A percentile compares a stretch with the other conserved stretches of the same genome.
These are phyloP conservation scores for Fusarium falciforme DNA, from an alignment of 2,329 filamentous ascomycete species.

Conservation along the genomic window DNA sequence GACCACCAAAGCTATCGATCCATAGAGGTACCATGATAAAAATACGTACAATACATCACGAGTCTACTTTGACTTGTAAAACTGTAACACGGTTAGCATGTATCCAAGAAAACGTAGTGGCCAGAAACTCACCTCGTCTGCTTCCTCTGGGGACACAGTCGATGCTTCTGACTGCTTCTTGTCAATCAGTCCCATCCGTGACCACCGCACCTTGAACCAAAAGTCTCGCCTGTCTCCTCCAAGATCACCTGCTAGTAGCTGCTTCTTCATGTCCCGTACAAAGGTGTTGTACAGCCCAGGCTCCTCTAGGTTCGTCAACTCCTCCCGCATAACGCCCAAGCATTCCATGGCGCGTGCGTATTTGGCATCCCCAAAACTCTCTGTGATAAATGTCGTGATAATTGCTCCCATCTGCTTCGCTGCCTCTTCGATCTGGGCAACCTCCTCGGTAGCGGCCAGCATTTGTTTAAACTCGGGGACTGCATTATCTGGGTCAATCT, in stretches of 20 bases:
- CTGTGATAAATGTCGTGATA: constrained; percentile 74
- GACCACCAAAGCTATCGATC: neutral
- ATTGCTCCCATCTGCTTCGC: constrained; percentile 80
- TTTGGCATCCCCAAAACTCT: constrained; percentile 79
- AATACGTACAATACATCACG: constrained; percentile 7
- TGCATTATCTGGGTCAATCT: constrained; percentile 75
- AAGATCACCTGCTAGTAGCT: constrained; percentile 75
- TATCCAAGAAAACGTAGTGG: neutral
- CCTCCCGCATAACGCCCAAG: constrained; percentile 80
- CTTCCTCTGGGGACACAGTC: constrained; percentile 76
- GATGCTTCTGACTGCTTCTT: constrained; percentile 71
- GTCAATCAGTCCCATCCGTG: constrained; percentile 79
- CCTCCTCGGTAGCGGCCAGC: constrained; percentile 69
- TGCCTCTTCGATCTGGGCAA: constrained; percentile 73
- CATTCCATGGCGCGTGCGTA: constrained; percentile 82
- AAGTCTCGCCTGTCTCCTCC: constrained; percentile 84
- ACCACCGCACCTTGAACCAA: constrained; percentile 79
- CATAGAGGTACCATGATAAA: neutral
- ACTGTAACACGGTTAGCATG: constrained; percentile 47
- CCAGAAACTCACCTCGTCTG: constrained; percentile 63
- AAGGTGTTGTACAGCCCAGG: constrained; percentile 82
- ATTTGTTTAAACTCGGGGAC: constrained; percentile 92
- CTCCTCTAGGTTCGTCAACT: constrained; percentile 80
- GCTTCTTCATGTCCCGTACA: constrained; percentile 76
- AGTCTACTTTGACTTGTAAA: constrained; percentile 51